Evolutionary conservation across 202 grass and related monocot species (phyloP).

Genomic region (Carex sylvatica): DNA sequence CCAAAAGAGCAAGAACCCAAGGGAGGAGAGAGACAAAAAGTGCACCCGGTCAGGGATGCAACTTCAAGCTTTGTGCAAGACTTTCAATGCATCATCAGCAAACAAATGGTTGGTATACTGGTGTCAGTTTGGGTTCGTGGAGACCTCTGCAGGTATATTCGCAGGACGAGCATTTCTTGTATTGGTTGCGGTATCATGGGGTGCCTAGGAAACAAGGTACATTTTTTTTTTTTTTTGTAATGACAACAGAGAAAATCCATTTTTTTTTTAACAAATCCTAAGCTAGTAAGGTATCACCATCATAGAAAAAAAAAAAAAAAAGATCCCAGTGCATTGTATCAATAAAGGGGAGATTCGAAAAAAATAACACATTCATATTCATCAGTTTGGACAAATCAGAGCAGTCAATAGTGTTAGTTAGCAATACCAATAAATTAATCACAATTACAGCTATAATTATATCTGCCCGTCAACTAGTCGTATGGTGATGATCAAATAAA

Average conservation of each 20-base stretch:
- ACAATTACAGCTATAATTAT: background rate
- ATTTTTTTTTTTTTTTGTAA: background rate
- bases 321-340: background rate
- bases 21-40: conserved; percentile 38
- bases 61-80: conserved; percentile 24
- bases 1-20: background rate
- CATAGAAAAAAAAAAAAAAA: background rate
- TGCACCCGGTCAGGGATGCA: conserved; percentile 44
- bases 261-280: no score
- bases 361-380: background rate
- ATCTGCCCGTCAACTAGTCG: background rate
- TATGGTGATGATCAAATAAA: background rate
- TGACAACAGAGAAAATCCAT: background rate
- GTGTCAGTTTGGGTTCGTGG: conserved; percentile 73
- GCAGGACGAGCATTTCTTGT: conserved; percentile 56
- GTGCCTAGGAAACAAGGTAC: conserved; percentile 88
- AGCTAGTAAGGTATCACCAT: background rate
- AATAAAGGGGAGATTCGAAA: background rate
- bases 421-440: background rate
- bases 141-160: conserved; percentile 52
- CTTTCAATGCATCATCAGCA: conserved; percentile 72
- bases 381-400: background rate
- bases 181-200: conserved; percentile 84
- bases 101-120: conserved; percentile 95
- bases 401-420: background rate